Conservation (phyloP, 352 stramenopile species). For the Phytophthora idaei region DNA sequence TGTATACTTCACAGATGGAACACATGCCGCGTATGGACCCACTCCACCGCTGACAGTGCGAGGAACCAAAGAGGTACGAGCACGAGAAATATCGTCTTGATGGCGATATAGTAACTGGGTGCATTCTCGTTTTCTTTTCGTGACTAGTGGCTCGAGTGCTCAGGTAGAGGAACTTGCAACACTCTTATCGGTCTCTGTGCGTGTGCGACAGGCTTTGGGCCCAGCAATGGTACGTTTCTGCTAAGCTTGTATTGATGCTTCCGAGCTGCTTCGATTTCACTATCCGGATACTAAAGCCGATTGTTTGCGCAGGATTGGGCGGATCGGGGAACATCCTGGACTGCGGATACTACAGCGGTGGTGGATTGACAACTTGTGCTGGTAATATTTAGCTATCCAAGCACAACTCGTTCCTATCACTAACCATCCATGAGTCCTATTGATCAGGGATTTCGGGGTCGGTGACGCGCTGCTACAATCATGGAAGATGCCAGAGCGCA, state of each 20-base stretch:
- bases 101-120: background rate
- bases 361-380: constrained; percentile 48
- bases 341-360: constrained; percentile 52
- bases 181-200: constrained; percentile 50
- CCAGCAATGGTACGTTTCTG: constrained; percentile 54
- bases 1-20: constrained; percentile 34
- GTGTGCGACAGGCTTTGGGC: constrained; percentile 53
- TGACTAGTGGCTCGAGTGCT: constrained; percentile 66
- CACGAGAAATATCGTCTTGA: background rate
- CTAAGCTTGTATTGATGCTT: background rate
- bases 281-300: background rate
- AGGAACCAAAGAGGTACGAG: constrained; percentile 69
- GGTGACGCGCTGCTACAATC: constrained; percentile 57
- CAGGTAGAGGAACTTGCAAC: constrained; percentile 62
- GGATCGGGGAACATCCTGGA: constrained; percentile 40
- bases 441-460: constrained; percentile 39
- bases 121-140: background rate
- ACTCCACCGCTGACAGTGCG: constrained; percentile 32
- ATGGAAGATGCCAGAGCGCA: constrained; percentile 52
- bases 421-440: constrained; percentile 1
- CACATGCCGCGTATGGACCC: constrained; percentile 40
- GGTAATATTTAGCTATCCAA: constrained; percentile 19
- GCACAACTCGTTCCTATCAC: background rate
- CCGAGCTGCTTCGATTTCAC: background rate
- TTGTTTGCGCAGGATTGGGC: constrained; percentile 26